Evolutionary conservation across 768 basidiomycete genomes (phyloP).

Genomic region (Gyrodon lividus): DNA sequence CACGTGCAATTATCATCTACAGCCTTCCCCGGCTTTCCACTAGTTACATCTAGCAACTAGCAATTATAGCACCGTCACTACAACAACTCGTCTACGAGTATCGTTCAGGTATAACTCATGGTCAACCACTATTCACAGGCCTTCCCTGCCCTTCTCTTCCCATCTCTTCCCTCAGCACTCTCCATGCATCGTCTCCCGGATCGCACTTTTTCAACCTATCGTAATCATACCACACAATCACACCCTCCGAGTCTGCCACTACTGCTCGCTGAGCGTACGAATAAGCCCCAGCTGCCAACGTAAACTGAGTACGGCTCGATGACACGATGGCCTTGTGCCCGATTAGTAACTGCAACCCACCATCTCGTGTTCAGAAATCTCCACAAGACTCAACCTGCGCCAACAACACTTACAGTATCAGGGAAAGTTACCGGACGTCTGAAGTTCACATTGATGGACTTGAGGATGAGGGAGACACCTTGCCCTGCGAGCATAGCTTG

Average conservation of each 20-base stretch:
- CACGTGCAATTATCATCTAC: conserved; percentile 6
- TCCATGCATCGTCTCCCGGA: conserved; percentile 51
- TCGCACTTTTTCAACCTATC: conserved; percentile 61
- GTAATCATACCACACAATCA: conserved; percentile 79
- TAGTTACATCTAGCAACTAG: not conserved
- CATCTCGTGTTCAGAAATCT: conserved; percentile 2
- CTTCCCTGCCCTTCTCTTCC: conserved; percentile 13
- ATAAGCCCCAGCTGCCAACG: conserved; percentile 54
- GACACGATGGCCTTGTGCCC: conserved; percentile 53
- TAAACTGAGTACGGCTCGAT: conserved; percentile 44
- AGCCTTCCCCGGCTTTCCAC: conserved; percentile 8
- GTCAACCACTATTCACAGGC: not conserved
- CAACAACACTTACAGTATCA: conserved; percentile 56
- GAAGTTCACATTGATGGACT: conserved; percentile 65
- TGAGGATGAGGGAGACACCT: conserved; percentile 74
- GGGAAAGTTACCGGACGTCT: conserved; percentile 73
- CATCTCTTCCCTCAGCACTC: conserved; percentile 28
- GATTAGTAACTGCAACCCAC: conserved; percentile 50
- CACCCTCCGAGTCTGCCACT: conserved; percentile 63
- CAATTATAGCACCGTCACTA: no score
- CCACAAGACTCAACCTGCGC: not conserved
- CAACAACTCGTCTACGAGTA: no score
- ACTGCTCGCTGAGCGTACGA: conserved; percentile 61
- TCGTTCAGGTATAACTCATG: not conserved
- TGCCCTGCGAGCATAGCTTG: conserved; percentile 58